Percentiles rank a stretch among this genome's conserved stretches.
Conservation (phyloP, 2,329 filamentous ascomycete species). For the Pseudogymnoascus sp. region DNA sequence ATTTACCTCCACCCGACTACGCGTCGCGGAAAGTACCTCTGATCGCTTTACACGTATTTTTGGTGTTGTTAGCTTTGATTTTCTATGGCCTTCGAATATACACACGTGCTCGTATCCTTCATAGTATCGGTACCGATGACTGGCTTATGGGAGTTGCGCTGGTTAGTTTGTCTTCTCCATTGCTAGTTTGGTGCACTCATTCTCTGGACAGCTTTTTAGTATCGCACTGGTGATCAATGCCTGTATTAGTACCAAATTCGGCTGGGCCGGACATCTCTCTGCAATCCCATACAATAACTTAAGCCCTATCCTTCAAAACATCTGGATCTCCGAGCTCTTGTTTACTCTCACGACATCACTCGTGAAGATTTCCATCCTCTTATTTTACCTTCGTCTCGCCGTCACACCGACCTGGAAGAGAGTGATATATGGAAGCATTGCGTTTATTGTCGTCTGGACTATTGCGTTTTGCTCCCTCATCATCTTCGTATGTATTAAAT, state of each 20-base stretch:
- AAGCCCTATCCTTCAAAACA: not conserved
- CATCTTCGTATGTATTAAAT: not conserved
- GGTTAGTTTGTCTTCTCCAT: not conserved
- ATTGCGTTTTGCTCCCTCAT: not conserved
- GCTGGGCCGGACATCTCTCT: not conserved
- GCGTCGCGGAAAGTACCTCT: not conserved
- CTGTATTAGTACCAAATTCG: not conserved
- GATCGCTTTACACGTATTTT: not conserved
- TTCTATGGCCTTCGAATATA: not conserved
- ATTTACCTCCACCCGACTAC: not conserved
- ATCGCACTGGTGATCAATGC: not conserved
- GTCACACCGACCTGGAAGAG: not conserved
- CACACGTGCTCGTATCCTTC: not conserved
- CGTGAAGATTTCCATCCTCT: not conserved
- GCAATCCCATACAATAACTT: not conserved
- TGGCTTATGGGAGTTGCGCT: not conserved
- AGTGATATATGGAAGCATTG: not conserved
- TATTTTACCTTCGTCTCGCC: not conserved
- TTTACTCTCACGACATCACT: not conserved
- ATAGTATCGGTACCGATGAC: not conserved
- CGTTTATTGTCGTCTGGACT: not conserved
- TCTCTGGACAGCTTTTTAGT: not conserved
- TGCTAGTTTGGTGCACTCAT: not conserved
- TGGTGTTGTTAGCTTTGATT: not conserved
- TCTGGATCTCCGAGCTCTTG: not conserved